A percentile compares a stretch with the other conserved stretches of the same genome.
Evolutionary conservation across 306 rosid genomes (phyloP).

Genomic region (Urtica urens): DNA sequence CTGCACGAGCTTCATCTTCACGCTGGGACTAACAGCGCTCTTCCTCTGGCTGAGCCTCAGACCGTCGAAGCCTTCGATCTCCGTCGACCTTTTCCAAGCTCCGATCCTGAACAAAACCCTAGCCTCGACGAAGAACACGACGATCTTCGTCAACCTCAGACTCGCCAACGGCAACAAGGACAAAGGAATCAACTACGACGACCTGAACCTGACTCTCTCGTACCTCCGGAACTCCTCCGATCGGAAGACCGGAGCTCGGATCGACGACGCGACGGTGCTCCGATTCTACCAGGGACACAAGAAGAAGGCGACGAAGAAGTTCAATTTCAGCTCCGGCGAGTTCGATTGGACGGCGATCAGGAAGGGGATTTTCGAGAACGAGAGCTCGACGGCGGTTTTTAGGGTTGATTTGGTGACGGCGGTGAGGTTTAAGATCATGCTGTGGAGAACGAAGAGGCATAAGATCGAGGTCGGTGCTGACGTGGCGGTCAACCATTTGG

Average conservation of each 20-base stretch:
- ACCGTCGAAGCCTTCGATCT: constrained; percentile 37
- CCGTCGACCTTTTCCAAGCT: constrained; percentile 32
- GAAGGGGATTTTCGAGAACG: background rate
- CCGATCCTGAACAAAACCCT: constrained; percentile 58
- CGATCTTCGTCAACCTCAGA: constrained; percentile 21
- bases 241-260: background rate
- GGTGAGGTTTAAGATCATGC: constrained; percentile 58
- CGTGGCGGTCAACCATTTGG: constrained; percentile 32
- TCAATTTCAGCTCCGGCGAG: background rate
- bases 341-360: constrained; percentile 22
- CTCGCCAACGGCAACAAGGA: constrained; percentile 56
- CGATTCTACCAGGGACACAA: constrained; percentile 68
- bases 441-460: constrained; percentile 52
- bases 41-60: constrained; percentile 40
- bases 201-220: constrained; percentile 28
- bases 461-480: constrained; percentile 34
- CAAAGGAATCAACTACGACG: constrained; percentile 56
- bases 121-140: constrained; percentile 23
- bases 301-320: constrained; percentile 30
- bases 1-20: constrained; percentile 23
- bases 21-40: constrained; percentile 27
- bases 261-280: constrained; percentile 17
- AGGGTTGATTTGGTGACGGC: constrained; percentile 51
- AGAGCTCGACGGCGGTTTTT: constrained; percentile 6
- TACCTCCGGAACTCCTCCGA: constrained; percentile 6